A percentile compares a stretch with the other conserved stretches of the same genome.
Evolutionary conservation across 495 filamentous ascomycete genomes (phyloP).

Genomic region (Daldinia bambusicola): DNA sequence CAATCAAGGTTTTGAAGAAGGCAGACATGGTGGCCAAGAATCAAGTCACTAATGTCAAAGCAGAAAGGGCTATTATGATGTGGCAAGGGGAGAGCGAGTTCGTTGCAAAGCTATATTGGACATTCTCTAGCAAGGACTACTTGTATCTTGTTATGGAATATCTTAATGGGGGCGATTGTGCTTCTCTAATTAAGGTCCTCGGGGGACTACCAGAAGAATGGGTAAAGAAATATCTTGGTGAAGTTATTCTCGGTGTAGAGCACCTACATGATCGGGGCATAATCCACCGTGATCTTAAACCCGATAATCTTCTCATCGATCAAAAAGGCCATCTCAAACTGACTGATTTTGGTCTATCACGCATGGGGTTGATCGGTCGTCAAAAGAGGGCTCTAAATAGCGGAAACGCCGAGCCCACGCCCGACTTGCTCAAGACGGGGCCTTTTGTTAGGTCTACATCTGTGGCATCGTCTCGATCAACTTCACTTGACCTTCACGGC

Average conservation of each 20-base stretch:
- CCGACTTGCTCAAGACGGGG: constrained; percentile 90
- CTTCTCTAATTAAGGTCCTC: constrained; percentile 92
- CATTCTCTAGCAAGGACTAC: constrained; percentile 98
- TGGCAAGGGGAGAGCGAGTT: constrained; percentile 99
- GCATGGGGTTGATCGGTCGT: constrained; percentile 95
- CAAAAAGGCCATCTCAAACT: constrained; percentile 96
- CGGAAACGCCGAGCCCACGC: constrained; percentile 77
- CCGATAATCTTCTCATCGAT: constrained; percentile 96
- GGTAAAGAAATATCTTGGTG: constrained; percentile 95
- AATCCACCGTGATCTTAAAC: constrained; percentile 95
- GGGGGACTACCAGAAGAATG: constrained; percentile 94
- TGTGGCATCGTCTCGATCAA: constrained; percentile 90
- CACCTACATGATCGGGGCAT: constrained; percentile 94
- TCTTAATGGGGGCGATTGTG: constrained; percentile 96
- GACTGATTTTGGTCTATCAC: constrained; percentile 95
- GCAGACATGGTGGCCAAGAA: constrained; percentile 99
- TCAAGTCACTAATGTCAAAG: constrained; percentile 98
- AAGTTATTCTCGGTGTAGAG: constrained; percentile 94
- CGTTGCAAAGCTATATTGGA: constrained; percentile 99
- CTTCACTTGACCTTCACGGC: constrained; percentile 91
- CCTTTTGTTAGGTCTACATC: constrained; percentile 88
- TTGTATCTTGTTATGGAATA: constrained; percentile 99
- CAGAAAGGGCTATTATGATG: constrained; percentile 99
- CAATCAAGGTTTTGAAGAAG: constrained; percentile 98
- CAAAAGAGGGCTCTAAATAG: constrained; percentile 92